Base-by-base conservation (phyloP, 2,329 filamentous ascomycete genomes). In the Microcyclospora tardicrescens region DNA sequence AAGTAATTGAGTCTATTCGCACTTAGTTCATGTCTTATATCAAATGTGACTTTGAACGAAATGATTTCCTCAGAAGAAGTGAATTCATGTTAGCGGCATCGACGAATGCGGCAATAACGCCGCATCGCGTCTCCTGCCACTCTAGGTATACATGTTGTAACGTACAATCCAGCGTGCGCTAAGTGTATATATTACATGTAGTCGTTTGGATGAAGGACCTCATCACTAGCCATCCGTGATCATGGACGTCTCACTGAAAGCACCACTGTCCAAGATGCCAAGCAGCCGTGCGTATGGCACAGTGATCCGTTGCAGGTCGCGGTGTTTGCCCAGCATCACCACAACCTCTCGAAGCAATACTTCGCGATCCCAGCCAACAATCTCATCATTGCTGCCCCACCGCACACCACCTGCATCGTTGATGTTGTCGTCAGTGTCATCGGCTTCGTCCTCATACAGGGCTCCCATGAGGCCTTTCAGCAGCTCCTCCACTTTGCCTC, bases 301-400 rank as follows among this genome's bases (percentile, higher is more conserved):
- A n/a, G 85, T 94, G 32, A 95, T 73, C 16, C 91, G 75, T 61
- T 98, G 91, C 24, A 98, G 69, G 57, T 96, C 93, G 40, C 91
- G 79, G 62, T 91, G 89, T 77, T 96, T 96, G 91, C 91, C 91
- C 33, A 98, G 72, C 59, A 94, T 86, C 63, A 95, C 71, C 39
- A 98, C 81, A 16, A 94, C 86, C 42, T 87, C 87, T 66, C 83
- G 93, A 43, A 98, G 63, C 43, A 98, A 65, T 47, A 93, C 85
- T 56, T 79, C 81, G 43, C 85, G 75, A 56, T 89, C 79, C 89
- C 87, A 96, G 16, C 91, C 91, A 55, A 89, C 93, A 27, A 98
- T 70, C 39, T 79, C 74, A 2, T 82, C 81, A 2, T 75, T 76
- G 36, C 70, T 70, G 48, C 75, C 73, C 51, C 55, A 58, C 72